Base-by-base conservation (phyloP, 306 rosid species). In the Trichosanthes cucumerina region DNA sequence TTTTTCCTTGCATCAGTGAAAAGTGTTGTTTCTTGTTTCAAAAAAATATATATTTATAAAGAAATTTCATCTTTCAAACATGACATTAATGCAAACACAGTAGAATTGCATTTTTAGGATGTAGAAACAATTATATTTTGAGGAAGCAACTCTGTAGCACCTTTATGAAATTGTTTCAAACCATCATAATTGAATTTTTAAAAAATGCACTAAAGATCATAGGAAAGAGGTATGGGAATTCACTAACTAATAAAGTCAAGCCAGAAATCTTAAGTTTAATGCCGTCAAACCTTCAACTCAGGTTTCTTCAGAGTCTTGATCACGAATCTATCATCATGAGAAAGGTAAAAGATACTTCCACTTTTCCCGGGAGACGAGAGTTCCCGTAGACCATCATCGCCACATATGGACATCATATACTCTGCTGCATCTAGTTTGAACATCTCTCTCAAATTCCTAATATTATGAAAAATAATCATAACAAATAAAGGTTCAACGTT, bases 331-430 rank as follows among this genome's bases (percentile, higher is more conserved):
- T 92, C 99, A 77, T 96, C 99, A 56, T 91, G 96, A 78, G 99
- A 96, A 78, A 95, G 91, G 85, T 83, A 96, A 87, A 96, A 96
- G 83, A 96, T 85, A 88, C 99, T 96, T 87, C 99, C 99, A 90
- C 99, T 96, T 88, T 96, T 96, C 71, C 99, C 99, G 0, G 98
- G 87, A 72, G 99, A 96, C 70, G 96, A 78, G 79, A 92, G 89
- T 83, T 92, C 99, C 81, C 92, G 88, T 66, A 96, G 85, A 82
- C 98, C 97, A 84, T 82, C 83, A 77, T 92, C 96, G 24, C 96
- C 96, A 80, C 99, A 96, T 83, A 92, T 92, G 69, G 99, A 96
- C 98, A 96, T 92, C 99, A 96, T 92, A 90, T 96, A 96, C 76
- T 91, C 98, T 36, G 99, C 97, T 19, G 99, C 96, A 86, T 96